Evolutionary conservation across 345 rosid genomes (phyloP), one percentile per base, ranked within the genome.

Genomic region (Camelina sativa): DNA sequence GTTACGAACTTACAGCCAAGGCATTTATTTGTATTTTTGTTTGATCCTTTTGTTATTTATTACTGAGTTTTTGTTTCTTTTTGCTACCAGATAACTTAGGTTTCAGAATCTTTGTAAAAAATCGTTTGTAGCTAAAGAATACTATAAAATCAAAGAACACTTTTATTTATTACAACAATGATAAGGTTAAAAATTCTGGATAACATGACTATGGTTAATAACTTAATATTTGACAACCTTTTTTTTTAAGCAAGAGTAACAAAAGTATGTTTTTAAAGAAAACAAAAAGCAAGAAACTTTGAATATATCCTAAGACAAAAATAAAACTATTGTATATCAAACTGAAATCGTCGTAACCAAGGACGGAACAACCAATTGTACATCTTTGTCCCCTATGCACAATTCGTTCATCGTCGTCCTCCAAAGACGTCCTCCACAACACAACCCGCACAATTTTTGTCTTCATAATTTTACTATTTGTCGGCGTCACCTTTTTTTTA

Each of bases 401-500:
- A 7, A 41, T 13, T 62, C 38, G 30, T 28, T 28, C 30, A 28
- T 28, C 30, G 30, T 28, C 30, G 5, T 28, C 30, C 30, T 28
- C 28, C 25, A 23, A 23, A 23, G 25, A 23, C 28, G 28, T 25
- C 28, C 4, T 25, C 28, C 30, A 28, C 30, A 28, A 28, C 5
- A 28, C 30, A 28, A 28, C 30, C 30, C 30, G 30, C 30, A 28
- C 30, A 28, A 4, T 4, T 28, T 28, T 28, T 28, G 4, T 28
- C 30, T 4, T 28, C 15, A 17, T 30, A 52, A 11, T 25, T n/a
- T 60, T 62, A 38, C 30, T 41, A 55, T 73, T 64, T 74, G 65
- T 74, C 72, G 66, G 71, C 34, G 32, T 74, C 66, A 65, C 10
- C 47, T 20, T 53, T 32, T 62, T 12, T 52, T n/a, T 7, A 2